Conservation (phyloP, 2,329 filamentous ascomycete genomes). For the Fonsecaea pedrosoi region DNA sequence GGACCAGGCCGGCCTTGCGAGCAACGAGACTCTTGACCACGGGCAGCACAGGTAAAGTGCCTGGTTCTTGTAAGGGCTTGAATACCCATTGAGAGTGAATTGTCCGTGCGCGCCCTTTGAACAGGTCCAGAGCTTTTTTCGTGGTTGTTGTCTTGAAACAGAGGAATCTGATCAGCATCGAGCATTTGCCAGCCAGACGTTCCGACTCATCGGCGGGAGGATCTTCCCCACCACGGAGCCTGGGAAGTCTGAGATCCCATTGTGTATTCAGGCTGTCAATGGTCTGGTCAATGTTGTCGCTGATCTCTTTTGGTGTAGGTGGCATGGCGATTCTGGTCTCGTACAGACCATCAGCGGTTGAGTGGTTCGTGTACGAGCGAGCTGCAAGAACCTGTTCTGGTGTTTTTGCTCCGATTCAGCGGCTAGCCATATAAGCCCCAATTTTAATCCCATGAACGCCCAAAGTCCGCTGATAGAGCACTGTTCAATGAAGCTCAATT, state of each 20-base stretch:
- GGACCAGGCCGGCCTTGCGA: slow-evolving; percentile 18
- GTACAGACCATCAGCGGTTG: neutral
- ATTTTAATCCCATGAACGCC: neutral
- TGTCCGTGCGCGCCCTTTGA: slow-evolving; percentile 44
- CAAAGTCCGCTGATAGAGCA: neutral
- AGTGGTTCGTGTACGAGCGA: neutral
- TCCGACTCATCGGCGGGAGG: slow-evolving; percentile 28
- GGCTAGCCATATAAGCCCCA: neutral
- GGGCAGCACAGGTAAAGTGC: slow-evolving; percentile 39
- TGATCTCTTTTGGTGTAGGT: slow-evolving; percentile 29
- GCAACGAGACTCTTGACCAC: slow-evolving; percentile 35
- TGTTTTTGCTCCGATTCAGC: neutral
- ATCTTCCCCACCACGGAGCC: slow-evolving; percentile 30
- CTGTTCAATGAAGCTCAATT: neutral
- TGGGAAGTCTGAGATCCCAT: slow-evolving; percentile 47
- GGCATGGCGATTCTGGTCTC: slow-evolving; percentile 7
- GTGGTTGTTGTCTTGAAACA: slow-evolving; percentile 43
- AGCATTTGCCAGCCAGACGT: slow-evolving; percentile 40
- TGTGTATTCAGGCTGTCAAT: slow-evolving; percentile 46
- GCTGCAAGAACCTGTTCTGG: neutral
- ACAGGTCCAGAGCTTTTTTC: slow-evolving; percentile 41
- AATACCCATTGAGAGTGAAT: slow-evolving; percentile 37
- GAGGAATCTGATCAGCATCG: slow-evolving; percentile 42
- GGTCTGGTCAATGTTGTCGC: slow-evolving; percentile 35
- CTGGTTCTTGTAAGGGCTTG: slow-evolving; percentile 42